phyloP scores from a whole-genome alignment of 257 asterid species.

The Fraxinus excelsior region DNA sequence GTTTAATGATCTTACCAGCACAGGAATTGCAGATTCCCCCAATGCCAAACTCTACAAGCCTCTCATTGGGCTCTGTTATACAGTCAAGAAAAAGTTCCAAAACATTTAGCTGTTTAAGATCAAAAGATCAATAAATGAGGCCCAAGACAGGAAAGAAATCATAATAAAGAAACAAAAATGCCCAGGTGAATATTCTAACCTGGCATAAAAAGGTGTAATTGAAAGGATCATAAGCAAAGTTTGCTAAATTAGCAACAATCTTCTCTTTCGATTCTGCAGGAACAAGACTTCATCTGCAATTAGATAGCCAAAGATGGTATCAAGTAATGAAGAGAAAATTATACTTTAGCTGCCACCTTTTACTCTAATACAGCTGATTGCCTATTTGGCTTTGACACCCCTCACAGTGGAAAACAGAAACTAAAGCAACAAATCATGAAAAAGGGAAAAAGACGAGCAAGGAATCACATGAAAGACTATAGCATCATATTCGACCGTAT shows the following conservation, averaged over 20 bases:
- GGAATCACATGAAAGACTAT: too few species aligned
- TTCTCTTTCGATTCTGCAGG: constrained; percentile 82
- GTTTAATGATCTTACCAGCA: constrained; percentile 45
- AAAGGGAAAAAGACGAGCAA: too few species aligned
- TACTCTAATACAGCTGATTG: not conserved
- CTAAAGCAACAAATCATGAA: too few species aligned
- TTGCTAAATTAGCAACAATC: constrained; percentile 81
- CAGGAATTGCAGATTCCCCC: constrained; percentile 93
- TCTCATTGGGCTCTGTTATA: constrained; percentile 86
- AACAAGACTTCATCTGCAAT: constrained; percentile 17
- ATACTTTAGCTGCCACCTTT: not conserved
- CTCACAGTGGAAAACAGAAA: too few species aligned
- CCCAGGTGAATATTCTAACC: constrained; percentile 40
- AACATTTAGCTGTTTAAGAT: constrained; percentile 70
- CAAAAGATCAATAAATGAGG: constrained; percentile 6
- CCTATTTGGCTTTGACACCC: not conserved
- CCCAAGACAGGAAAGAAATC: not conserved
- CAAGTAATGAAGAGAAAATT: not conserved
- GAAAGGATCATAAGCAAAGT: constrained; percentile 95
- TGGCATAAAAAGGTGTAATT: constrained; percentile 78
- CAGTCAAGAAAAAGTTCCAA: constrained; percentile 94
- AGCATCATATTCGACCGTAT: too few species aligned
- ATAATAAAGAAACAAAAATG: not conserved
- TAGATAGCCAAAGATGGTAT: constrained; percentile 11
- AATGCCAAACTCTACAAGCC: constrained; percentile 82